Evolutionary conservation across 1,284 basidiomycete species (phyloP), one percentile per base, ranked within the genome.

Genomic region (Cutaneotrichosporon sp.): DNA sequence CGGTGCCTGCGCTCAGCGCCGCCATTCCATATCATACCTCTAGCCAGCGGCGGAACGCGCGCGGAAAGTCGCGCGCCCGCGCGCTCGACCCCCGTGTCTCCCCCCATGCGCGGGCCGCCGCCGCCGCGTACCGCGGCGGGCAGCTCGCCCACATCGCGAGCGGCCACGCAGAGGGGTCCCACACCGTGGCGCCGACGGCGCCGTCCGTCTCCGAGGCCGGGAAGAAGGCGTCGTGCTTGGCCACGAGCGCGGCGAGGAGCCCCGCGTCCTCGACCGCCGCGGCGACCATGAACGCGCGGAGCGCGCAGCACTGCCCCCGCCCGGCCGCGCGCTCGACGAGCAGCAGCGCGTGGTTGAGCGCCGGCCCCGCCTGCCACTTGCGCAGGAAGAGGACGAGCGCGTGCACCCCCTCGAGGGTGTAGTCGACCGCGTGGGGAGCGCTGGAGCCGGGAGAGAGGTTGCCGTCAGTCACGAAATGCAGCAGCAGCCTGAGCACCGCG

Each of bases 201-300:
- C 47, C 47, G 14, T 27, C 47, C 14, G 13, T 29, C 25, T 50
- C 47, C 24, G 24, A 27, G 18, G 27, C 25, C 13, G 47, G 25
- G 47, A 50, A 50, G 47, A 50, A 50, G 13, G 47, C 47, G 25
- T 50, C 47, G 27, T 50, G 47, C 25, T 50, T 50, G 2, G 47
- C 47, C 4, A 50, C 25, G 13, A 50, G 47, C 1, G 16, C 27
- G 13, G 25, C 5, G 13, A 50, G 25, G 18, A 50, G 24, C 7
- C 27, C 16, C 6, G 25, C 18, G 18, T 50, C 25, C 47, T 31
- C 16, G 3, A 31, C 25, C 7, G 18, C 47, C 4, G 47, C 47
- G 6, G 25, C 47, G 47, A 50, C 47, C 24, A 50, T 29, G 47
- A 50, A 50, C 18, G 47, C 47, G 27, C 47, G 25, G 3, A 50